Conservation (phyloP, 2,329 filamentous ascomycete genomes). For the Zelopaecilomyces penicillatus region DNA sequence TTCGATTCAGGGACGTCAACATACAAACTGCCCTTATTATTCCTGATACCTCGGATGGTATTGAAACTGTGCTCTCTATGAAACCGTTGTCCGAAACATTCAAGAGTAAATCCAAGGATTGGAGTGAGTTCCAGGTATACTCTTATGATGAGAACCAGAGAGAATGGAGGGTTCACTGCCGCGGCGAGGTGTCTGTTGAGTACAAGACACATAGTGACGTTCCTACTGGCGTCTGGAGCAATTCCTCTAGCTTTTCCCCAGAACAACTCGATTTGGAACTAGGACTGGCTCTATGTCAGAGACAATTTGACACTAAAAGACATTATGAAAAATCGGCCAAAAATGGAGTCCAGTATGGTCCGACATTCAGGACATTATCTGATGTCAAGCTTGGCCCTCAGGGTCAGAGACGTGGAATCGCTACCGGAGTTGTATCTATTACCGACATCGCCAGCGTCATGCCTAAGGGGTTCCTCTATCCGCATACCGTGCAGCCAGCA, state of each 20-base stretch:
- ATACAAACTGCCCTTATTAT: slow-evolving; percentile 17
- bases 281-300: no score
- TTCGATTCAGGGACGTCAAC: slow-evolving; percentile 13
- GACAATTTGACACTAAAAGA: no score
- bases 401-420: background rate
- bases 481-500: slow-evolving; percentile 8
- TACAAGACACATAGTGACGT: no score
- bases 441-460: slow-evolving; percentile 2
- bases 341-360: slow-evolving; percentile 2
- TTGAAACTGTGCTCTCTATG: slow-evolving; percentile 16
- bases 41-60: slow-evolving; percentile 14
- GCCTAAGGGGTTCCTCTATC: slow-evolving; percentile 2
- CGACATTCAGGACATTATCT: slow-evolving; percentile 1
- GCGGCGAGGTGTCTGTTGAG: no score
- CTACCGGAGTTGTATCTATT: background rate
- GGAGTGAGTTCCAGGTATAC: slow-evolving; percentile 18
- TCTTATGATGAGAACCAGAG: slow-evolving; percentile 15
- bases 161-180: no score
- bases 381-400: background rate
- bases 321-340: slow-evolving; percentile 1
- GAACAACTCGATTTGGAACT: no score
- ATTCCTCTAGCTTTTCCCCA: no score
- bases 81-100: slow-evolving; percentile 13
- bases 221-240: no score
- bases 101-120: slow-evolving; percentile 15